Percentiles rank a stretch among this genome's conserved stretches.
These are phyloP conservation scores for Medicago arabica DNA, from an alignment of 306 rosid species.

Conservation along the genomic window DNA sequence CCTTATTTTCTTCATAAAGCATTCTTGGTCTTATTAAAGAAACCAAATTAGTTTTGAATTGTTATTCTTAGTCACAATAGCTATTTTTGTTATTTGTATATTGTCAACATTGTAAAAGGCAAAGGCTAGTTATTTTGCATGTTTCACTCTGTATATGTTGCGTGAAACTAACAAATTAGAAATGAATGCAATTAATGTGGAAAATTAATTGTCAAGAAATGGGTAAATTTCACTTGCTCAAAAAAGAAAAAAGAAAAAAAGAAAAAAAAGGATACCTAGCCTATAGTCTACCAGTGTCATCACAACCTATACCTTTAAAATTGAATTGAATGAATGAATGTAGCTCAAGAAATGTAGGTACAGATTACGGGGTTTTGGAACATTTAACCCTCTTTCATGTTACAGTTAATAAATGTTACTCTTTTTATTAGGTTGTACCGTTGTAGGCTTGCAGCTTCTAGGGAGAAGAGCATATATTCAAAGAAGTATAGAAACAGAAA, in stretches of 20 bases:
- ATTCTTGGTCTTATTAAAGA: conserved; percentile 1
- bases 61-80: background rate
- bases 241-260: too few relatives aligned
- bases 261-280: background rate
- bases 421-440: conserved; percentile 30
- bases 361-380: conserved; percentile 7
- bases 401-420: background rate
- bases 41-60: conserved; percentile 24
- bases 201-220: too few relatives aligned
- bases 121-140: too few relatives aligned
- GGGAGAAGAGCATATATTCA: conserved; percentile 3
- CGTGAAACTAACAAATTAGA: too few relatives aligned
- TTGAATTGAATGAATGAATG: conserved; percentile 42
- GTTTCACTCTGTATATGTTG: too few relatives aligned
- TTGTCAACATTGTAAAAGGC: background rate
- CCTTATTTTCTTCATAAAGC: background rate
- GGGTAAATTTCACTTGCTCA: too few relatives aligned
- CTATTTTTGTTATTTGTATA: background rate
- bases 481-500: conserved; percentile 25
- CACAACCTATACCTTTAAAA: background rate
- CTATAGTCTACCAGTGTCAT: conserved; percentile 1
- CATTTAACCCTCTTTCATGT: conserved; percentile 7
- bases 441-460: background rate
- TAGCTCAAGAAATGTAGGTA: conserved; percentile 21
- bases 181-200: too few relatives aligned